Base-by-base conservation (phyloP, 306 rosid genomes). In the Hylodesmum podocarpum region DNA sequence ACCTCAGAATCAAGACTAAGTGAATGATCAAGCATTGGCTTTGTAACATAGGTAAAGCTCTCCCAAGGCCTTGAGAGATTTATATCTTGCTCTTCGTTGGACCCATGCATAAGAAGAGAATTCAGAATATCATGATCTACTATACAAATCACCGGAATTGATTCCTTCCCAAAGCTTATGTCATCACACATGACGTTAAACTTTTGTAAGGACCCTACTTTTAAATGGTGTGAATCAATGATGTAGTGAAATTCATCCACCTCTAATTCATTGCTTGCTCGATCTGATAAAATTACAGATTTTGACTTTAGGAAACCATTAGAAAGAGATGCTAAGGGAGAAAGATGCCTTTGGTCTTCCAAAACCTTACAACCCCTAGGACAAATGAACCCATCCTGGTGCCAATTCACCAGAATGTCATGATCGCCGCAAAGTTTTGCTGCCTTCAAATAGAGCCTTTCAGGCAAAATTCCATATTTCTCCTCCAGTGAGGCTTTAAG, bases 141-240 rank as follows among this genome's bases (percentile, higher is more conserved):
- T 28, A 89, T 86, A 53, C 95, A 93, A 50, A 82, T 80, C 85
- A 93, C 90, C 0, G 94, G 91, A 81, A 88, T 80, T 13, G 72
- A 66, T 89, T 93, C 98, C 84, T 79, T 80, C 80, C 98, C 96
- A 59, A 84, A 91, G 88, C 98, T 93, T 78, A 93, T 81, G 84
- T 93, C 98, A 66, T 78, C 83, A 80, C 96, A 93, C 72, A 93
- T 78, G 44, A 93, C 80, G 49, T 41, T 34, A 37, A 58, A 88
- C 74, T 83, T 87, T 70, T 84, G 85, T 80, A 61, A 50, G 66
- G 85, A 84, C 24, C 78, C 84, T 46, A 39, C 83, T 25, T 81
- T 75, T 77, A 89, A 78, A 80, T 86, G 80, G 51, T 65, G 63
- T 24, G 89, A 82, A 79, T 83, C 79, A 36, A 89, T 67, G 49